Conservation (phyloP, 139 green algal species). For the Chlorella ohadii region DNA sequence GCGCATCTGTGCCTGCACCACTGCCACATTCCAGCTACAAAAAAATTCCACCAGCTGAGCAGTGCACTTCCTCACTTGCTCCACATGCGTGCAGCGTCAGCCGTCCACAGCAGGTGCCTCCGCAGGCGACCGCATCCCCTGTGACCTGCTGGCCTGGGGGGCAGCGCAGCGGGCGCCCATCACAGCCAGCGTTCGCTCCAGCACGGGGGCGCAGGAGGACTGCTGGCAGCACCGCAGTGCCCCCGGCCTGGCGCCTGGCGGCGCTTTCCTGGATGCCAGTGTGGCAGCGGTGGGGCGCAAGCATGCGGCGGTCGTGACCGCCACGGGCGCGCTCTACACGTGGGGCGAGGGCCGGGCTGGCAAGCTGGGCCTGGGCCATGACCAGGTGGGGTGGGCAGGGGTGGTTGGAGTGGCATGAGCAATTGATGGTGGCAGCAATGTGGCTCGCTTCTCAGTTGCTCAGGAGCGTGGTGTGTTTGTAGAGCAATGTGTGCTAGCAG, state of each 20-base stretch:
- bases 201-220: neutral
- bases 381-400: neutral
- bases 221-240: slow-evolving; percentile 49
- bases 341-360: slow-evolving; percentile 69
- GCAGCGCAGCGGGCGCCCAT: slow-evolving; percentile 1
- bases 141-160: slow-evolving; percentile 80
- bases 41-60: too few species aligned
- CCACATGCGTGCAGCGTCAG: neutral
- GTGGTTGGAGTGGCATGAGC: too few species aligned
- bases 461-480: too few species aligned
- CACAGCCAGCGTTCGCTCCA: neutral
- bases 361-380: slow-evolving; percentile 69
- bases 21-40: too few species aligned
- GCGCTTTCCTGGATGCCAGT: slow-evolving; percentile 60
- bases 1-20: too few species aligned
- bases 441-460: too few species aligned
- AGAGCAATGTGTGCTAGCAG: too few species aligned
- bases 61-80: too few species aligned
- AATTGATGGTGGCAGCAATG: too few species aligned
- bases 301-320: slow-evolving; percentile 68
- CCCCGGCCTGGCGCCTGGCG: slow-evolving; percentile 62
- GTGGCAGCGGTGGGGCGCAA: slow-evolving; percentile 46
- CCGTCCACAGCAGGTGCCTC: slow-evolving; percentile 37
- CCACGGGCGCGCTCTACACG: slow-evolving; percentile 67
- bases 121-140: slow-evolving; percentile 55